Evolutionary conservation across 768 basidiomycete species (phyloP).

Genomic region (Pholiota conissans): DNA sequence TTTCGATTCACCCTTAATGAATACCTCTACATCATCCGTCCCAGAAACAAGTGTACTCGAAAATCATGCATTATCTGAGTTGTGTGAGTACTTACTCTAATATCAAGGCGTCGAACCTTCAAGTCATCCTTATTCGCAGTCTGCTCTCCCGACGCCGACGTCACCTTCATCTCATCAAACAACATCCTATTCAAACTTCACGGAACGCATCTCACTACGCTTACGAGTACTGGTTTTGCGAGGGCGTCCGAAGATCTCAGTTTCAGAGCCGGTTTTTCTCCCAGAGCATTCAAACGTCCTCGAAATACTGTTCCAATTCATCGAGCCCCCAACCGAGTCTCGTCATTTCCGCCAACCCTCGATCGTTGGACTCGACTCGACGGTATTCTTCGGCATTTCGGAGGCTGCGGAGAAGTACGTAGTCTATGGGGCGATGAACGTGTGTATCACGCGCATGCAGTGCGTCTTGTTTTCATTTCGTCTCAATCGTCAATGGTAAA

Average conservation of each 20-base stretch:
- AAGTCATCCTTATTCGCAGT: too few species aligned
- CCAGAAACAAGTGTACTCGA: too few species aligned
- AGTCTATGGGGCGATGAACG: conserved; percentile 24
- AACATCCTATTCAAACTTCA: conserved; percentile 9
- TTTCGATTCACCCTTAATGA: too few species aligned
- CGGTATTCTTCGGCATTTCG: conserved; percentile 10
- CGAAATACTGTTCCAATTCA: conserved; percentile 15
- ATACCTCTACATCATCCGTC: too few species aligned
- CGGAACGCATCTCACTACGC: conserved; percentile 1
- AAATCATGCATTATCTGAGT: too few species aligned
- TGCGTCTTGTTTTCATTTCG: too few species aligned
- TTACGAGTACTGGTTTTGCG: conserved; percentile 6
- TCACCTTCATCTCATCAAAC: conserved; percentile 14
- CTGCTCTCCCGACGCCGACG: conserved; percentile 8
- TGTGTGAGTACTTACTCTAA: too few species aligned
- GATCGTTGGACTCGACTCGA: conserved; percentile 1
- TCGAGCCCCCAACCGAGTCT: conserved; percentile 5
- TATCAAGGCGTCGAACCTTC: too few species aligned
- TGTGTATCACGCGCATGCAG: too few species aligned
- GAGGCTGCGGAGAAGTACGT: conserved; percentile 28
- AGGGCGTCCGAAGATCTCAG: neutral
- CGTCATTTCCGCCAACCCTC: conserved; percentile 7
- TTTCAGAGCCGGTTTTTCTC: neutral
- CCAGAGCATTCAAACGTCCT: conserved; percentile 6
- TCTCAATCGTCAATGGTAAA: too few species aligned